Evolutionary conservation across 352 stramenopile genomes (phyloP).

Genomic region (Globisporangium echinulatum): DNA sequence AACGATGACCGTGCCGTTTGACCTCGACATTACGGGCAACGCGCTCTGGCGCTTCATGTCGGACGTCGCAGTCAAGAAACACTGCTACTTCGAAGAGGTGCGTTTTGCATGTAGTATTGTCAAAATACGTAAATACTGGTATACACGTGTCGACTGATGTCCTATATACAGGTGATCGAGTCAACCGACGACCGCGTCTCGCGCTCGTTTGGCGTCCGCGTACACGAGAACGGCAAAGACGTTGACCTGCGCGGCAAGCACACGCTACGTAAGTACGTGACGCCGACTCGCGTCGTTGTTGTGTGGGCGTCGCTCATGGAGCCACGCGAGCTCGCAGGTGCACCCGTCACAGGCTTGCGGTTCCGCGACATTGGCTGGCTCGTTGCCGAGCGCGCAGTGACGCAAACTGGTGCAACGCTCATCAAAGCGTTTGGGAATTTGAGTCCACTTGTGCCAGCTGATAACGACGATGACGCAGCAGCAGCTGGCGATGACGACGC

Average conservation of each 20-base stretch:
- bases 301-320: slow-evolving; percentile 44
- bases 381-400: slow-evolving; percentile 2
- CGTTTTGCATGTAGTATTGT: no score
- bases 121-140: no score
- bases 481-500: slow-evolving; percentile 11
- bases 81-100: slow-evolving; percentile 13
- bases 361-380: slow-evolving; percentile 31
- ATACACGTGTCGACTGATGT: no score
- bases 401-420: slow-evolving; percentile 1
- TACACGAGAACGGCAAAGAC: slow-evolving; percentile 11
- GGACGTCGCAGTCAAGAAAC: slow-evolving; percentile 10
- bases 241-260: slow-evolving; percentile 37
- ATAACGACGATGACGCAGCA: not conserved
- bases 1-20: slow-evolving; percentile 8
- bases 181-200: slow-evolving; percentile 4
- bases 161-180: not conserved
- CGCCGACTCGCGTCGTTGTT: slow-evolving; percentile 20
- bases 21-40: slow-evolving; percentile 6
- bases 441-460: slow-evolving; percentile 1
- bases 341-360: slow-evolving; percentile 22
- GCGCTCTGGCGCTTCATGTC: slow-evolving; percentile 18
- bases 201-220: slow-evolving; percentile 6
- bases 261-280: slow-evolving; percentile 33
- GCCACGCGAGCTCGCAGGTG: slow-evolving; percentile 27
- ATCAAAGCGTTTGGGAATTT: slow-evolving; percentile 11